Evolutionary conservation across 192 early-diverging fungal species (phyloP), one percentile per base, ranked within the genome.

Genomic region (Coemansia sp.): DNA sequence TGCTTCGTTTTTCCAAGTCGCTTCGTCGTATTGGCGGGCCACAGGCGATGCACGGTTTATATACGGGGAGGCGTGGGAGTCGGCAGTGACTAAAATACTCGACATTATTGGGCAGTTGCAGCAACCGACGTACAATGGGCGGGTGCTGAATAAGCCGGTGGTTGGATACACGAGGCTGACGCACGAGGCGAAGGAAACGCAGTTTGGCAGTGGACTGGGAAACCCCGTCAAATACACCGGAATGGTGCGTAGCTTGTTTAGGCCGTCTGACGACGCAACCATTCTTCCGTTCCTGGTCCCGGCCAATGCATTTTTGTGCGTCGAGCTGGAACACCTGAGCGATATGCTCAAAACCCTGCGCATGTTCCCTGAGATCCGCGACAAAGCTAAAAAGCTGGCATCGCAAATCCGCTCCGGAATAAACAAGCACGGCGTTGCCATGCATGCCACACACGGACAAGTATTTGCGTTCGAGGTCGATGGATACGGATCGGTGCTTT

Each of bases 401-500:
- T 27, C 22, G 17, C 69, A 85, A 47, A 85, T 91, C 6, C 60
- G 78, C 21, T 29, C 67, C 41, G 88, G 85, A 2, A 83, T 91
- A 19, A 51, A 82, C 29, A 47, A 67, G 23, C 69, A 83, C 35
- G 88, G 81, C 15, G 74, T 85, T 4, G 49, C 81, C 0, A n/a
- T 64, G 17, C 88, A 91, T 57, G 73, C 79, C 0, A 64, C 60
- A 37, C 75, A 82, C 61, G 87, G 88, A 1, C 50, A 70, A 25
- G 69, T 91, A 11, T 88, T 87, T 75, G 88, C 82, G 0, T 91
- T 85, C 57, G 89, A 91, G 67, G 79, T 87, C n/a, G 89, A 91
- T 55, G 89, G 89, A 22, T 90, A 83, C 52, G 88, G 89, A 12
- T 86, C 84, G 1, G 37, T 66, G 1, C 62, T 88, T 10, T 59